Conservation (phyloP, 2,329 filamentous ascomycete genomes). For the Aciculosporium take region DNA sequence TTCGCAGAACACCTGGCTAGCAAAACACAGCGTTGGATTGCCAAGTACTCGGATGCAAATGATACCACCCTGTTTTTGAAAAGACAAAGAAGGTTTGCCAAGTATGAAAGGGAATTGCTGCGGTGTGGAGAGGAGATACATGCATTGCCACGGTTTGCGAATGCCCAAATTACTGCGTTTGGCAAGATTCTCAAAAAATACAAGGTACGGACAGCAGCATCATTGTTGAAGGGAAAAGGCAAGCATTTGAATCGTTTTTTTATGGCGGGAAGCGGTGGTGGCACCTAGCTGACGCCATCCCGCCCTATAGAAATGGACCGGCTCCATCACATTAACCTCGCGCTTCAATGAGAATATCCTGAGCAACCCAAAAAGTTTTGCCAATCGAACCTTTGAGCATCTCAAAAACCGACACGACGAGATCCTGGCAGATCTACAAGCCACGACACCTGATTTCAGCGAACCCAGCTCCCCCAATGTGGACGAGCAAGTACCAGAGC, state of each 20-base stretch:
- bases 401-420: slow-evolving; percentile 37
- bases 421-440: slow-evolving; percentile 31
- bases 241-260: neutral
- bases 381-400: slow-evolving; percentile 46
- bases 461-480: slow-evolving; percentile 25
- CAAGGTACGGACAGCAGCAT: slow-evolving; percentile 26
- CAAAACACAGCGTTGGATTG: slow-evolving; percentile 32
- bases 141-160: slow-evolving; percentile 55
- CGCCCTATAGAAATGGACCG: slow-evolving; percentile 59
- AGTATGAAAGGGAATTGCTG: slow-evolving; percentile 37
- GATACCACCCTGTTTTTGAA: slow-evolving; percentile 24
- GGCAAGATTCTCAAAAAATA: slow-evolving; percentile 80
- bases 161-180: slow-evolving; percentile 62
- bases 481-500: slow-evolving; percentile 10
- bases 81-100: slow-evolving; percentile 36
- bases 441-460: slow-evolving; percentile 27
- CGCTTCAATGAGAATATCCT: slow-evolving; percentile 56
- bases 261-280: neutral
- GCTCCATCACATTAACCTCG: slow-evolving; percentile 47
- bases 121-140: slow-evolving; percentile 57
- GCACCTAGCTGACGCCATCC: neutral
- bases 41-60: slow-evolving; percentile 26
- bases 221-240: no score
- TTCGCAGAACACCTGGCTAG: slow-evolving; percentile 32
- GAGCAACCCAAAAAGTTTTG: slow-evolving; percentile 55